These are phyloP conservation scores for Ophiostoma angusticollis DNA, from an alignment of 2,329 filamentous ascomycete species.

Conservation along the genomic window DNA sequence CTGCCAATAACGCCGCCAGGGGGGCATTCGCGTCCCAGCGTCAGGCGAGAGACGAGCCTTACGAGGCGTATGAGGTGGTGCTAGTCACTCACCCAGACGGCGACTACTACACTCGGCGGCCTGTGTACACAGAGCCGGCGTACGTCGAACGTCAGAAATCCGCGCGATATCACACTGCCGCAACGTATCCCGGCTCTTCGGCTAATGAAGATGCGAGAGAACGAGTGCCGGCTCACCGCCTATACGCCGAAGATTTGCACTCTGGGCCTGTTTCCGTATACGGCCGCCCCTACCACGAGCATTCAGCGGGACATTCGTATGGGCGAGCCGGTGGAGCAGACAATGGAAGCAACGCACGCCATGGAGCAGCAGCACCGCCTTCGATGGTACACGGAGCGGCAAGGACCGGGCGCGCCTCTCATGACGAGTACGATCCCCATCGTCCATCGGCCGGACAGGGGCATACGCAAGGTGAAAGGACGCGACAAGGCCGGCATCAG, in stretches of 20 bases:
- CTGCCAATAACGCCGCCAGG: slow-evolving; percentile 21
- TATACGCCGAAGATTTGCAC: too few species aligned
- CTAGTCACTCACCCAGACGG: slow-evolving; percentile 31
- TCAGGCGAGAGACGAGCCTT: slow-evolving; percentile 22
- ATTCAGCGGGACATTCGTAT: neutral
- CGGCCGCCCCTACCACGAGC: too few species aligned
- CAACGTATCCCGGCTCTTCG: neutral
- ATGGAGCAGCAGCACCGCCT: neutral
- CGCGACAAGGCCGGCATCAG: slow-evolving; percentile 9
- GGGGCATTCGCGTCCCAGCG: neutral
- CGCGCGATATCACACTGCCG: slow-evolving; percentile 7
- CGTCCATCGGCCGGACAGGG: slow-evolving; percentile 21
- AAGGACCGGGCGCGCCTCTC: slow-evolving; percentile 16
- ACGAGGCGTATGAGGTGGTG: slow-evolving; percentile 34
- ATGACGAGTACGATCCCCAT: slow-evolving; percentile 33
- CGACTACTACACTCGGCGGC: slow-evolving; percentile 33
- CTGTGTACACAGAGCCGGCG: slow-evolving; percentile 16
- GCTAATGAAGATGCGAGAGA: slow-evolving; percentile 7
- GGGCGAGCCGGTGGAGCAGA: neutral
- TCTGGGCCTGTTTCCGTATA: too few species aligned
- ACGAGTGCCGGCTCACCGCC: neutral
- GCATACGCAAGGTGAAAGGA: neutral
- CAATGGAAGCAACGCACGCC: neutral
- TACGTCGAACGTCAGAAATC: neutral
- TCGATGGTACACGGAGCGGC: neutral